These are phyloP conservation scores for Pelagophyceae sp. DNA, from an alignment of 352 stramenopile species.

Conservation along the genomic window DNA sequence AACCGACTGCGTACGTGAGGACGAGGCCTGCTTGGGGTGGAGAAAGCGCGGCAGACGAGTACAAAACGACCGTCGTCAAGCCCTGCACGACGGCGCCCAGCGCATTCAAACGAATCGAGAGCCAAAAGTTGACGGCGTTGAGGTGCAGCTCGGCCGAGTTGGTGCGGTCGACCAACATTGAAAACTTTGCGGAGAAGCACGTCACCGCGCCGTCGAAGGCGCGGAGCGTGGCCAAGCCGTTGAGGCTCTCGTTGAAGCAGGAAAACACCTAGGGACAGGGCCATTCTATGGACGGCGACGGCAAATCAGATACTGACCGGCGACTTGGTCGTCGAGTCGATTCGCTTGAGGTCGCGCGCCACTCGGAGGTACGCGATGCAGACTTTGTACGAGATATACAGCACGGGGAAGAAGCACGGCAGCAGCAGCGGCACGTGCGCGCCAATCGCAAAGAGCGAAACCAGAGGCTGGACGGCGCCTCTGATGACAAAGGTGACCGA, in stretches of 20 bases:
- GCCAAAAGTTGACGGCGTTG: constrained; percentile 31
- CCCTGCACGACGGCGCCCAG: constrained; percentile 26
- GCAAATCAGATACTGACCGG: no score
- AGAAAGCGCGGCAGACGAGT: constrained; percentile 43
- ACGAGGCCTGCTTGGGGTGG: constrained; percentile 46
- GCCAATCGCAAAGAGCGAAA: constrained; percentile 51
- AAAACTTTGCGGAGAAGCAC: constrained; percentile 50
- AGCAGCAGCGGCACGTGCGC: constrained; percentile 45
- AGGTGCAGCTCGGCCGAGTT: constrained; percentile 28
- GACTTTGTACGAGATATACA: constrained; percentile 48
- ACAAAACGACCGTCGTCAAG: constrained; percentile 42
- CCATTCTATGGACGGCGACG: no score
- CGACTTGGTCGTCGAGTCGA: constrained; percentile 81
- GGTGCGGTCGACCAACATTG: constrained; percentile 26
- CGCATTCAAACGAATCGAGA: constrained; percentile 36
- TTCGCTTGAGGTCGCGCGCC: constrained; percentile 81
- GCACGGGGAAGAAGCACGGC: constrained; percentile 41
- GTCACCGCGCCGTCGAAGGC: constrained; percentile 47
- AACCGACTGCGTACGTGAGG: constrained; percentile 58
- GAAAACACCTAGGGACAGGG: no score
- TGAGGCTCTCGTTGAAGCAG: constrained; percentile 69
- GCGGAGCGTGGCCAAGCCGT: constrained; percentile 75
- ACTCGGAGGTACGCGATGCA: constrained; percentile 47
- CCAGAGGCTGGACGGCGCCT: constrained; percentile 51
- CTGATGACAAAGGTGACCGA: constrained; percentile 52